Base-by-base conservation (phyloP, 2,329 filamentous ascomycete species). In the Hypoxylon sp. region DNA sequence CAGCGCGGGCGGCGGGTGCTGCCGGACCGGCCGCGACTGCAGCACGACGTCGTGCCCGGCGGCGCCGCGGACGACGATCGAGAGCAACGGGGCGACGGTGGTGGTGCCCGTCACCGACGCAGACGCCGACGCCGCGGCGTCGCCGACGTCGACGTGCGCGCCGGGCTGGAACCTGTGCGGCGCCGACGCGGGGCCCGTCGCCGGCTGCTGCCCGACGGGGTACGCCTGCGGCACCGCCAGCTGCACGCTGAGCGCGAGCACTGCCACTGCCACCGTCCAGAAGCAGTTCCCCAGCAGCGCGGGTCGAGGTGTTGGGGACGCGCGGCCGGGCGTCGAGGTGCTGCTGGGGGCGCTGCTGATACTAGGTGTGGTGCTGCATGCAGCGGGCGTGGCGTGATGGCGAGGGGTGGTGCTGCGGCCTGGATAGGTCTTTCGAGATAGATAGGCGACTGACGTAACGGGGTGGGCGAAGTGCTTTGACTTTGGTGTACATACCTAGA, bases 21-120 rank as follows among this genome's bases (percentile, higher is more conserved):
- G 94, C 76, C 89, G 90, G 55, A 92, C 91, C 0, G 93, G 92
- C 1, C 86, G 93, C 17, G 84, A 96, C 75, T 98, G 94, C 75
- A 85, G 89, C 58, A 89, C 87, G 0, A 90, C 89, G 0, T 90
- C 88, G 5, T 98, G 94, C 68, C 90, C 91, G 0, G 75, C 84
- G 0, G 77, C 80, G 0, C 69, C 80, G 0, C 73, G 75, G 7
- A 82, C 78, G 1, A 89, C 87, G 0, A 89, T 87, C 0, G 84
- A 92, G 2, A 76, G 93, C 0, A 81, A 87, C 60, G 89, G 88
- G 5, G 80, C 84, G 2, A 96, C 92, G 0, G 78, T 97, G 23
- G 87, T 88, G 0, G 85, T 91, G 13, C 88, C 87, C 1, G 79
- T 78, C 0, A 76, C 73, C 1, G 77, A 78, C 49, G 77, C 80